Conservation (phyloP, 208 protist species). For the Acanthamoeba lenticulata region DNA sequence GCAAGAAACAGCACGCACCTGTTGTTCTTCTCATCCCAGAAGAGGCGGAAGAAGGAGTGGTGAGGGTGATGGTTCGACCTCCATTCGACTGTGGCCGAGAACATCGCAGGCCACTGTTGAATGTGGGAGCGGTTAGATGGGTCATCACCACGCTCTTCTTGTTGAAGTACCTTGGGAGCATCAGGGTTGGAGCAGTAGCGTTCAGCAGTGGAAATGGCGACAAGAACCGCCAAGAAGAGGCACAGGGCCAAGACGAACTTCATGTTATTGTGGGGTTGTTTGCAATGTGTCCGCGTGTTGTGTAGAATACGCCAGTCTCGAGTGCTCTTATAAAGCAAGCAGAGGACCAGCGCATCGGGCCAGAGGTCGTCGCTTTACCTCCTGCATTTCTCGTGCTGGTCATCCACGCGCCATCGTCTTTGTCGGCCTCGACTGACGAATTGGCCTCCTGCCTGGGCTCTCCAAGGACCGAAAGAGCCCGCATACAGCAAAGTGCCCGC, state of each 20-base stretch:
- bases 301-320: neutral
- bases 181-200: neutral
- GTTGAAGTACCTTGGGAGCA: neutral
- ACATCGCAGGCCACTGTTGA: conserved; percentile 9
- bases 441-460: no score
- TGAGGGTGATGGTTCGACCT: conserved; percentile 33
- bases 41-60: conserved; percentile 14
- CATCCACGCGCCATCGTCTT: neutral
- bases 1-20: neutral
- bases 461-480: no score
- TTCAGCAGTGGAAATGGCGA: neutral
- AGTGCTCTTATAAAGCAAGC: neutral
- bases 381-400: neutral
- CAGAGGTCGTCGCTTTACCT: neutral
- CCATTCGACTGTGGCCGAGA: conserved; percentile 17
- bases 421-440: no score
- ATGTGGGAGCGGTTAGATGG: neutral
- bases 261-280: neutral
- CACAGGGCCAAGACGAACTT: neutral
- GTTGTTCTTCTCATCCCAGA: conserved; percentile 62
- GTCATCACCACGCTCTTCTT: neutral
- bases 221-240: neutral
- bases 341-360: neutral
- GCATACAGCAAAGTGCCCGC: no score
- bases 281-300: neutral